These are phyloP conservation scores for Thielaviopsis euricoi DNA, from an alignment of 2,329 filamentous ascomycete species.

Conservation along the genomic window DNA sequence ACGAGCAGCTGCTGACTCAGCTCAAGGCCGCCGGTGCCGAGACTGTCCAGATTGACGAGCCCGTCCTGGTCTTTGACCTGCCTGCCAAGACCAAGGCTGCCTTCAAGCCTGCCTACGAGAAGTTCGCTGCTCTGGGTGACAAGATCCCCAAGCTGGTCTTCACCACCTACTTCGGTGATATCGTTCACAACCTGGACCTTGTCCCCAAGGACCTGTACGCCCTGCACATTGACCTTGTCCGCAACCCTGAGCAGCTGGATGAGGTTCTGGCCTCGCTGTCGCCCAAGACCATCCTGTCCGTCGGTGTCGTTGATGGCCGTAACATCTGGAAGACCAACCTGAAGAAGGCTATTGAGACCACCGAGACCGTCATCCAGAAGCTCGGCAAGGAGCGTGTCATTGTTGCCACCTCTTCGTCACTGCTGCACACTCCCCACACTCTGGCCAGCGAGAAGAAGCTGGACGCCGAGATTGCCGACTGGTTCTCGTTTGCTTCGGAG, in stretches of 20 bases:
- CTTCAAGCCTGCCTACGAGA: constrained; percentile 96
- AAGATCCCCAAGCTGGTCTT: constrained; percentile 78
- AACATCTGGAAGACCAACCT: constrained; percentile 99
- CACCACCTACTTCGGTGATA: constrained; percentile 97
- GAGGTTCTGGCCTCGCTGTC: constrained; percentile 69
- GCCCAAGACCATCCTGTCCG: constrained; percentile 77
- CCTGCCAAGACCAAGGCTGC: constrained; percentile 80
- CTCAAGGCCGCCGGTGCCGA: constrained; percentile 94
- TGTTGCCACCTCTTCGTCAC: constrained; percentile 89
- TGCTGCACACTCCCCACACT: constrained; percentile 96
- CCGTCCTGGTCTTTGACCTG: constrained; percentile 88
- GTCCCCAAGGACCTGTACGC: constrained; percentile 65
- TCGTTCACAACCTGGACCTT: constrained; percentile 95
- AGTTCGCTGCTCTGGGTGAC: constrained; percentile 58
- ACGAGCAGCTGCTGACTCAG: constrained; percentile 80
- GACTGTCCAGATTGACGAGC: constrained; percentile 97
- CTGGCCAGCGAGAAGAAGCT: constrained; percentile 98
- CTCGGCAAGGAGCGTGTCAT: constrained; percentile 96
- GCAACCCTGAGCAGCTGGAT: constrained; percentile 94
- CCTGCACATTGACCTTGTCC: constrained; percentile 90
- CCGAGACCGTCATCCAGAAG: constrained; percentile 81
- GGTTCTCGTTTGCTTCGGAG: constrained; percentile 97
- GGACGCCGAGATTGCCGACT: constrained; percentile 79
- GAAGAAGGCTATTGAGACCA: constrained; percentile 79
- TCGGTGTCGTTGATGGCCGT: constrained; percentile 92